phyloP scores from a whole-genome alignment of 148 eudicot genomes.

The Camellia lanceoleosa region DNA sequence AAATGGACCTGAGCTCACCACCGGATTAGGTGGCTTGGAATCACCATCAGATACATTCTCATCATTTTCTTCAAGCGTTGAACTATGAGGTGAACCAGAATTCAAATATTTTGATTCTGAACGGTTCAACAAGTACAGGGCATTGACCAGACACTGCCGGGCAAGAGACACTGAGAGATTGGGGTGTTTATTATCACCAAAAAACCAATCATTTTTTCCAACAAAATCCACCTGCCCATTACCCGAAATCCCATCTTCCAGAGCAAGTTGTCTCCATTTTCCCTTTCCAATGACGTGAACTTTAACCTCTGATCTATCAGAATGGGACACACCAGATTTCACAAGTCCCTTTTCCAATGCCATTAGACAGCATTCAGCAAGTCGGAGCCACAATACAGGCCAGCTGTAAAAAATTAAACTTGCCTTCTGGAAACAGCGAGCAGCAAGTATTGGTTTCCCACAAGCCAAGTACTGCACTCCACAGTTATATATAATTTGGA shows the following conservation, averaged over 20 bases:
- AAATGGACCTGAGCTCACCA: constrained; percentile 43
- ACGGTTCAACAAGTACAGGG: constrained; percentile 49
- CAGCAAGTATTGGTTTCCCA: constrained; percentile 82
- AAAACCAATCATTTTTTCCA: constrained; percentile 30
- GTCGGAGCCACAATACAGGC: constrained; percentile 84
- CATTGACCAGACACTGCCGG: constrained; percentile 69
- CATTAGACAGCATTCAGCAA: constrained; percentile 89
- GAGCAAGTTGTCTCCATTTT: constrained; percentile 75
- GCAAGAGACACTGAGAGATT: constrained; percentile 64
- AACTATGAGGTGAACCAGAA: constrained; percentile 31
- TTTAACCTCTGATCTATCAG: constrained; percentile 40
- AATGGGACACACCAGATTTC: constrained; percentile 24
- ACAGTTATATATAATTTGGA: constrained; percentile 70
- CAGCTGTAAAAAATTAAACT: constrained; percentile 54
- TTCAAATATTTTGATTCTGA: constrained; percentile 36
- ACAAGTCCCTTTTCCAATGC: constrained; percentile 65
- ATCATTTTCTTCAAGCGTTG: constrained; percentile 41
- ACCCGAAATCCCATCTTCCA: constrained; percentile 36
- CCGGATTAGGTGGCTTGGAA: constrained; percentile 36
- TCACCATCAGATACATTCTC: constrained; percentile 42
- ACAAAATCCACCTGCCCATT: constrained; percentile 26
- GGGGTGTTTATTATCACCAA: constrained; percentile 37
- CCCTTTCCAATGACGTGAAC: constrained; percentile 78
- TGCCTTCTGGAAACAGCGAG: constrained; percentile 69
- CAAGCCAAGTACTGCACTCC: constrained; percentile 80